A percentile compares a stretch with the other conserved stretches of the same genome.
These are phyloP conservation scores for Peronospora farinosa DNA, from an alignment of 352 stramenopile species.

Conservation along the genomic window DNA sequence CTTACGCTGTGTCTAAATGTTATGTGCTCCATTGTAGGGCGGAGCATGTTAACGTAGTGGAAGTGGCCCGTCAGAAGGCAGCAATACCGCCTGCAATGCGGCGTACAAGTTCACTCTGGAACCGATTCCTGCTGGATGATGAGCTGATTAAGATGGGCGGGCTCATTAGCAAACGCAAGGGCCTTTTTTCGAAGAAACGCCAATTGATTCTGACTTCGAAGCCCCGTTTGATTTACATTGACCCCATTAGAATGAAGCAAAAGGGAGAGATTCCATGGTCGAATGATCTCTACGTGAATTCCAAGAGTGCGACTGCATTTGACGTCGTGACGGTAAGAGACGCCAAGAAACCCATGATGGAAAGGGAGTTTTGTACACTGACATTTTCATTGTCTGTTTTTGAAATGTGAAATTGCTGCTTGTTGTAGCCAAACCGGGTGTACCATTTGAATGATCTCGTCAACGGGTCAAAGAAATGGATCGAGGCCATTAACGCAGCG, in stretches of 20 bases:
- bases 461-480: constrained; percentile 87
- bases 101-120: constrained; percentile 78
- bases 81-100: constrained; percentile 53
- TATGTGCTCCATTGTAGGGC: constrained; percentile 17
- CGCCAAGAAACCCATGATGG: neutral
- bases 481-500: constrained; percentile 81
- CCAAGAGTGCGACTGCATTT: constrained; percentile 78
- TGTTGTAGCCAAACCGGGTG: constrained; percentile 83
- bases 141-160: constrained; percentile 82
- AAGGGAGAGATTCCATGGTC: constrained; percentile 87
- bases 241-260: constrained; percentile 87
- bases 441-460: constrained; percentile 86
- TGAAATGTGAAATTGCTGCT: constrained; percentile 8
- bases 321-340: constrained; percentile 74
- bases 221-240: constrained; percentile 86
- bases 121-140: constrained; percentile 82
- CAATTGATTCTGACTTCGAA: constrained; percentile 83
- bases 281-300: constrained; percentile 76
- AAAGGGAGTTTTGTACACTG: neutral
- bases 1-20: constrained; percentile 2
- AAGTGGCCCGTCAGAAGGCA: constrained; percentile 74
- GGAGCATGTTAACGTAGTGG: constrained; percentile 59
- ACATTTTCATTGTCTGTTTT: constrained; percentile 1
- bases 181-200: constrained; percentile 85
- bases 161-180: constrained; percentile 85